Evolutionary conservation across 2,329 filamentous ascomycete genomes (phyloP).

Genomic region (Neonectria sp.): DNA sequence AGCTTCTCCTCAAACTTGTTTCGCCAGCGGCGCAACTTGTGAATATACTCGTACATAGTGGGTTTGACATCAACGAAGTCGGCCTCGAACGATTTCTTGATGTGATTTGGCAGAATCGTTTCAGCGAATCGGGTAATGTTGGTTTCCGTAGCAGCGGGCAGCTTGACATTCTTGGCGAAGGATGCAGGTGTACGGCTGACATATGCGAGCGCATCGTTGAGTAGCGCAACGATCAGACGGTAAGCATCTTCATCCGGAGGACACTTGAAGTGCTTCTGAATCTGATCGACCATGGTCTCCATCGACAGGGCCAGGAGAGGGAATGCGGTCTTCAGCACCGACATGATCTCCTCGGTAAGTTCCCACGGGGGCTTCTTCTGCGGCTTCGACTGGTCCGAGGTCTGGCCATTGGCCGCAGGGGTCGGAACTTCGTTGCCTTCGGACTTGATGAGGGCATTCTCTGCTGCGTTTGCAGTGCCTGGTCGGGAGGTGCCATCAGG

Average conservation of each 20-base stretch:
- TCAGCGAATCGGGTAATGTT: conserved; percentile 98
- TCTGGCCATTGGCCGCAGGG: conserved; percentile 46
- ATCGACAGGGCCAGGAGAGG: conserved; percentile 95
- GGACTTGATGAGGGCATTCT: conserved; percentile 59
- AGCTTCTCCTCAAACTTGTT: conserved; percentile 99
- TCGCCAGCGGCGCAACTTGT: conserved; percentile 94
- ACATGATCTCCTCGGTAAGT: conserved; percentile 95
- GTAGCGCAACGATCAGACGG: conserved; percentile 93
- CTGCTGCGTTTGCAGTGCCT: conserved; percentile 66
- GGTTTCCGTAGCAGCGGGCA: conserved; percentile 90
- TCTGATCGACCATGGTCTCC: conserved; percentile 99
- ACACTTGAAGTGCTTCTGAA: conserved; percentile 99
- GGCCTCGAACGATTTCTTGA: conserved; percentile 96
- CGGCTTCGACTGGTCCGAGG: conserved; percentile 43
- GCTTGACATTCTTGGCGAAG: conserved; percentile 91
- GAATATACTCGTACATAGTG: conserved; percentile 98
- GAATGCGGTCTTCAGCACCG: conserved; percentile 96
- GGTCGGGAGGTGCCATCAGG: conserved; percentile 62
- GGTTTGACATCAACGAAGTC: conserved; percentile 97
- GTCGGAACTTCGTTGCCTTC: conserved; percentile 57
- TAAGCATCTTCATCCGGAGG: conserved; percentile 98
- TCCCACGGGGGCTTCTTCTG: conserved; percentile 92
- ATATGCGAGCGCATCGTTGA: conserved; percentile 96
- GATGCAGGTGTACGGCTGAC: conserved; percentile 89
- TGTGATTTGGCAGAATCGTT: conserved; percentile 93